phyloP scores from a whole-genome alignment of 1,284 basidiomycete species.

The Polyporus tsugae region DNA sequence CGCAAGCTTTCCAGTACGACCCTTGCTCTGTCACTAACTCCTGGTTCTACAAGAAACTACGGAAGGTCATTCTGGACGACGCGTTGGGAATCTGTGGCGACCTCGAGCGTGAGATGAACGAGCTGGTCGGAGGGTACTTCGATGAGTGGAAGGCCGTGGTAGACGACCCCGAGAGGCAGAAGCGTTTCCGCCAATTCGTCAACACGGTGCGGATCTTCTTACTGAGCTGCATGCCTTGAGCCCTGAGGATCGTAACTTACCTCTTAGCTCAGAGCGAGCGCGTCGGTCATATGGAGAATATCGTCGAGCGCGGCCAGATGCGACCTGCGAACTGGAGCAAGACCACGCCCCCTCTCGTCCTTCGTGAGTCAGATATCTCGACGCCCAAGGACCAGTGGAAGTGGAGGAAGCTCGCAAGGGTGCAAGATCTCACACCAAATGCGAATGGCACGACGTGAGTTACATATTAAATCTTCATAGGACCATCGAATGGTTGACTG shows the following conservation, averaged over 20 bases:
- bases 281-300: slow-evolving; percentile 58
- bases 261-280: slow-evolving; percentile 51
- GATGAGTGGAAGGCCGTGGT: slow-evolving; percentile 80
- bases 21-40: neutral
- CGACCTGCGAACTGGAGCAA: slow-evolving; percentile 80
- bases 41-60: slow-evolving; percentile 53
- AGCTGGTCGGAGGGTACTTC: slow-evolving; percentile 70
- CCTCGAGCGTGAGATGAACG: slow-evolving; percentile 76
- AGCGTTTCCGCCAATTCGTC: slow-evolving; percentile 73
- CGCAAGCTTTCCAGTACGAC: neutral
- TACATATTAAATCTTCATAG: neutral
- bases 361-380: slow-evolving; percentile 49
- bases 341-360: slow-evolving; percentile 56
- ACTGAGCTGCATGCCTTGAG: neutral
- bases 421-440: slow-evolving; percentile 61
- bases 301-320: slow-evolving; percentile 70
- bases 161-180: slow-evolving; percentile 59
- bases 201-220: slow-evolving; percentile 56
- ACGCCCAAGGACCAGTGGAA: slow-evolving; percentile 63
- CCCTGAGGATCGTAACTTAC: neutral
- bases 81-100: slow-evolving; percentile 79
- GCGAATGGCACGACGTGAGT: slow-evolving; percentile 57
- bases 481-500: neutral
- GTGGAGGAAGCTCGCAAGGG: slow-evolving; percentile 63
- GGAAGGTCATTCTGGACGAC: slow-evolving; percentile 76